Evolutionary conservation across 805 yeast species (phyloP), one percentile per base, ranked within the genome.

Genomic region (Clavispora vitiphila): DNA sequence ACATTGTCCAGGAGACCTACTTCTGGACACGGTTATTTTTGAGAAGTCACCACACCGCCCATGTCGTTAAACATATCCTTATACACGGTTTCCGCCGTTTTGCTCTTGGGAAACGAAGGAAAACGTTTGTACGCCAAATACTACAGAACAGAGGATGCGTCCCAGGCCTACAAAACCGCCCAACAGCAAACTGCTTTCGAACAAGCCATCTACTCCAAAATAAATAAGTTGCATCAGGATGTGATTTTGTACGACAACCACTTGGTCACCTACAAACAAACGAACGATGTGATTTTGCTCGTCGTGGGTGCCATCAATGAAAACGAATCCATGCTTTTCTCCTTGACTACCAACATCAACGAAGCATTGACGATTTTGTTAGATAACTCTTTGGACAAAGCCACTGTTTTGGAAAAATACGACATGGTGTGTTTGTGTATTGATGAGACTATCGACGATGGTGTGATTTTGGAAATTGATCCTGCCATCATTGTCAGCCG

Each of bases 401-500:
- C 81, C 50, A 77, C 90, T 3, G 68, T 91, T 35, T 76, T 81
- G 54, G 96, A 86, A 50, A 78, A 83, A 60, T 93, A 83, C 60
- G 99, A 93, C 64, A 73, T 86, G 72, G 83, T 89, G 29, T 72
- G 87, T 34, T 74, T 93, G 61, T 86, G 95, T 4, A 77, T 90
- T 34, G 99, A 93, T 62, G 98, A 93, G 65, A 76, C 95, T 8
- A 72, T 93, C 38, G 99, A 93, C 60, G 95, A 90, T 59, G 99
- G 98, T 31, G 80, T 93, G 49, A 80, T 93, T 42, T 74, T 93
- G 52, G 97, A 93, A 62, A 83, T 89, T 21, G 97, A 93, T 56
- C 81, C 95, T 5, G 78, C 83, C 26, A 80, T 86, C 32, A 86
- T 93, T 53, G 90, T 91, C 2, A 78, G 95, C 12, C 78, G 99